A percentile compares a stretch with the other conserved stretches of the same genome.
phyloP scores from a whole-genome alignment of 106 monocot genomes.

The Amphibolis antarctica region DNA sequence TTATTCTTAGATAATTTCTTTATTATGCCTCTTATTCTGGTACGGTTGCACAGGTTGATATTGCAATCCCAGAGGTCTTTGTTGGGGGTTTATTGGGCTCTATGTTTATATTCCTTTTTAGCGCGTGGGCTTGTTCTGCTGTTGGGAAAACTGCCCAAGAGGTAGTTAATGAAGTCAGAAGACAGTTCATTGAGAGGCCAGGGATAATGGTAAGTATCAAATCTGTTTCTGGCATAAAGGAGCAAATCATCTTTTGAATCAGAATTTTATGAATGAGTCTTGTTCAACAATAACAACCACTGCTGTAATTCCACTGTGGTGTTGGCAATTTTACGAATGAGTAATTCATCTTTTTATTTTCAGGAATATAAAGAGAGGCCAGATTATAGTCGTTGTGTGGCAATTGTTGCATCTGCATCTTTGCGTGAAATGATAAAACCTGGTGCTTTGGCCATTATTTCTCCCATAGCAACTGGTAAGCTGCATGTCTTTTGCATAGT shows the following conservation, averaged over 20 bases:
- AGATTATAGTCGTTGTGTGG: slow-evolving; percentile 96
- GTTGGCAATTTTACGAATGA: slow-evolving; percentile 3
- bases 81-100: slow-evolving; percentile 95
- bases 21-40: background rate
- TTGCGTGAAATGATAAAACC: slow-evolving; percentile 97
- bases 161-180: slow-evolving; percentile 91
- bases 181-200: slow-evolving; percentile 96
- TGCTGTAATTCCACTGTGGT: no score
- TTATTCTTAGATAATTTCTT: no score
- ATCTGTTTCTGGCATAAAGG: background rate
- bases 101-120: slow-evolving; percentile 96
- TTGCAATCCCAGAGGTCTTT: slow-evolving; percentile 93
- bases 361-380: slow-evolving; percentile 97
- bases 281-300: no score
- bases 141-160: slow-evolving; percentile 97
- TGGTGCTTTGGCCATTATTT: slow-evolving; percentile 83
- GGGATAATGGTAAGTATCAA: slow-evolving; percentile 86
- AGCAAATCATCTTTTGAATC: background rate
- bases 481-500: background rate
- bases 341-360: slow-evolving; percentile 1
- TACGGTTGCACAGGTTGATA: slow-evolving; percentile 68
- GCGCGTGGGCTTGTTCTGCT: slow-evolving; percentile 95
- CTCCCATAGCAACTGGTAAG: slow-evolving; percentile 72
- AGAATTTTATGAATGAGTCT: slow-evolving; percentile 4
- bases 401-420: slow-evolving; percentile 96